Evolutionary conservation across 129 eudicot genomes (phyloP), one percentile per base, ranked within the genome.

Genomic region (Helianthus tuberosus): DNA sequence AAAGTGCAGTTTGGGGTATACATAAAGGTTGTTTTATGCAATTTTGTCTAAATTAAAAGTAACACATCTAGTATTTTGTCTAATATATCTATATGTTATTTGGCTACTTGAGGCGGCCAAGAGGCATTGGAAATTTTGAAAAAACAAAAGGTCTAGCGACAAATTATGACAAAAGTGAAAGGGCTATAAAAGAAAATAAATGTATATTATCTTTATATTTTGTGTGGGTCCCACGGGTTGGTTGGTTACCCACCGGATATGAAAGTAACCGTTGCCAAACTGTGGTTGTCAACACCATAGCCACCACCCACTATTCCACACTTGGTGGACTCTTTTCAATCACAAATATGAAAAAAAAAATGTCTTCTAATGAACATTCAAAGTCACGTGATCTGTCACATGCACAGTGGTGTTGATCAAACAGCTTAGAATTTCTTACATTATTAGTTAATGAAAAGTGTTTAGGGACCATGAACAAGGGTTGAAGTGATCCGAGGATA

Each of bases 211-310:
- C 4, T 35, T 52, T 1, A 2, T 5, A 7, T 52, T 57, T 17
- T 43, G 3, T 53, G 15, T 39, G 81, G 84, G 87, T 15, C 81
- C 77, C 44, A 74, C 15, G 5, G 67, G 74, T 74, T 69, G 87
- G 87, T 78, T 73, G 87, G 84, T 69, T 73, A 74, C 87, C 87
- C 48, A 83, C 75, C 13, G 41, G 71, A 61, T 83, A 36, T 66
- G 80, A 78, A 68, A 75, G 70, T 62, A 74, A 48, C 68, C 58
- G 17, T 4, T 41, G 74, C 66, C 82, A 36, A 70, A 70, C 23
- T 75, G 11, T 23, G 17, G 74, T 66, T 66, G 59, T 66, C 67
- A 27, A 36, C 29, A 65, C 60, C 64, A 35, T 51, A 62, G 82
- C 77, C 82, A 62, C 82, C 72, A 25, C 49, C 51, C 72, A 63